Evolutionary conservation across 371 early-diverging fungal species (phyloP).

Genomic region (Mucor circinelloides): DNA sequence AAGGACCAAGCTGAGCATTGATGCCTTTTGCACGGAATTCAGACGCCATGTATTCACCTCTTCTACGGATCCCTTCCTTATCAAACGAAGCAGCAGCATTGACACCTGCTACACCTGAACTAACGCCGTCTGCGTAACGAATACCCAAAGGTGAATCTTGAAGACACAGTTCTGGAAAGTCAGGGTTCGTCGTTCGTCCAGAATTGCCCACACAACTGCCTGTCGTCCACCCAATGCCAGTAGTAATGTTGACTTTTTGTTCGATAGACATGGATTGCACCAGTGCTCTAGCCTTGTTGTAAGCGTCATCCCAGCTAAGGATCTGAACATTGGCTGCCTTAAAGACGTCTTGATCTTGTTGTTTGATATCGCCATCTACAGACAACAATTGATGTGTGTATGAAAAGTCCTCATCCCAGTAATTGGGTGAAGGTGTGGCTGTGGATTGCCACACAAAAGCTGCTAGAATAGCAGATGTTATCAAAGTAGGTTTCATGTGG

Average conservation of each 20-base stretch:
- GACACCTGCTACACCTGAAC: conserved; percentile 56
- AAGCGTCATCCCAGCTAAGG: conserved; percentile 42
- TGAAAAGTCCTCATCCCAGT: not conserved
- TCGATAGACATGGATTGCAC: conserved; percentile 39
- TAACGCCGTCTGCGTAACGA: conserved; percentile 40
- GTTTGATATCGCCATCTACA: not conserved
- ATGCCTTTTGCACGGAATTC: conserved; percentile 60
- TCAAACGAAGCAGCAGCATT: conserved; percentile 63
- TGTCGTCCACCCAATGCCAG: conserved; percentile 53
- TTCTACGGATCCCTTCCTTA: conserved; percentile 44
- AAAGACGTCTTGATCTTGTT: not conserved
- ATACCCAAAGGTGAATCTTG: conserved; percentile 63
- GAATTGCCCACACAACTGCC: conserved; percentile 60
- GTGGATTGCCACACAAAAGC: not conserved
- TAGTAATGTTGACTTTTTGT: conserved; percentile 51
- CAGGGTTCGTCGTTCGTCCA: conserved; percentile 29
- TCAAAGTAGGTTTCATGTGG: not conserved
- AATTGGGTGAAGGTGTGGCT: not conserved
- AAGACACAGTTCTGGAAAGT: conserved; percentile 63
- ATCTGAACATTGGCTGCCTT: not conserved
- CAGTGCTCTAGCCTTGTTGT: conserved; percentile 33
- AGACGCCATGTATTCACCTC: conserved; percentile 56
- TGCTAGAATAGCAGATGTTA: not conserved
- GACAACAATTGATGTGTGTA: not conserved
- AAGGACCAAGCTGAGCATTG: conserved; percentile 54